Evolutionary conservation across 192 early-diverging fungal species (phyloP).

Genomic region (Phlyctochytrium bullatum): DNA sequence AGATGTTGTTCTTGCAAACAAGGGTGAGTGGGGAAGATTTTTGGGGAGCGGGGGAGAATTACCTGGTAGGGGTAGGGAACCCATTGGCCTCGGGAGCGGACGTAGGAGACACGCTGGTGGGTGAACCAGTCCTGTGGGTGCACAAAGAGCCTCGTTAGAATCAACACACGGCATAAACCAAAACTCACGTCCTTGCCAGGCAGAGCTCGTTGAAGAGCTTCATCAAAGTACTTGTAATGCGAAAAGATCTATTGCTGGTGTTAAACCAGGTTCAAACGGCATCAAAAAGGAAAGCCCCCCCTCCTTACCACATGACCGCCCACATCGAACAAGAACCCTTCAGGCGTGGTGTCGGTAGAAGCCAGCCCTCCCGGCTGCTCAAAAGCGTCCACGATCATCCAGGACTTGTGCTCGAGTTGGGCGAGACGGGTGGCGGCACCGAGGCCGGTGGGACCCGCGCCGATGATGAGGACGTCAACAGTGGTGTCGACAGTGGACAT

Average conservation of each 20-base stretch:
- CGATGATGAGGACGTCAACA: constrained; percentile 36
- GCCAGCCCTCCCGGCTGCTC: constrained; percentile 31
- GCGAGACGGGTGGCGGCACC: constrained; percentile 31
- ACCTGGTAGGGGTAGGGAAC: constrained; percentile 40
- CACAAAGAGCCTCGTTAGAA: too few species aligned
- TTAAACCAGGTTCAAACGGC: background rate
- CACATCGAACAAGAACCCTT: constrained; percentile 36
- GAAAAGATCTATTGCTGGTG: constrained; percentile 39
- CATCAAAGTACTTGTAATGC: constrained; percentile 39
- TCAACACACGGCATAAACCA: background rate
- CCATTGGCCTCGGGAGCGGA: constrained; percentile 30
- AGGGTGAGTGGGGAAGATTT: background rate
- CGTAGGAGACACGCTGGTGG: constrained; percentile 35
- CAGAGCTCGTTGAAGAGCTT: constrained; percentile 25
- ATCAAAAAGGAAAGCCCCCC: background rate
- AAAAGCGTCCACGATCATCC: constrained; percentile 28
- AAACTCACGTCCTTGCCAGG: constrained; percentile 23
- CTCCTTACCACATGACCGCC: constrained; percentile 36
- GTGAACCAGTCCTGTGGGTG: constrained; percentile 29
- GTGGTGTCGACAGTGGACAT: constrained; percentile 1
- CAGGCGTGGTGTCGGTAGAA: constrained; percentile 32
- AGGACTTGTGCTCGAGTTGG: constrained; percentile 22
- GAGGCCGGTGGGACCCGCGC: constrained; percentile 37
- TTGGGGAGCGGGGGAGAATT: too few species aligned
- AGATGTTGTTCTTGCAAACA: constrained; percentile 34